phyloP scores from a whole-genome alignment of 805 yeast genomes.

The Wickerhamomyces sydowiorum region DNA sequence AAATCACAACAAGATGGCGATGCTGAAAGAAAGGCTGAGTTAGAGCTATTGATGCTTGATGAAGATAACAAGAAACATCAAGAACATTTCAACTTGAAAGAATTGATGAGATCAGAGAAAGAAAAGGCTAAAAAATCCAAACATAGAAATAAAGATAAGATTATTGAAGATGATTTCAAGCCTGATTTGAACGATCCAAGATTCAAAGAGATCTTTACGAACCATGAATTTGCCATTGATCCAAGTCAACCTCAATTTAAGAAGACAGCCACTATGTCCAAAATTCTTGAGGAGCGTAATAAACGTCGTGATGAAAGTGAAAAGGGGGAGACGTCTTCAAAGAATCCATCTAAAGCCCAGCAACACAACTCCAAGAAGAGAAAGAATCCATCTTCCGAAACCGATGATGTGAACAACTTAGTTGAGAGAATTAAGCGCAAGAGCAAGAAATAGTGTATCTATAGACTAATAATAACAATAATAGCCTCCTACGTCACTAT shows the following conservation, averaged over 20 bases:
- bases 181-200: conserved; percentile 80
- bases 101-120: conserved; percentile 69
- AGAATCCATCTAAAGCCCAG: neutral
- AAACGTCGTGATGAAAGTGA: conserved; percentile 35
- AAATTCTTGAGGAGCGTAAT: conserved; percentile 70
- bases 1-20: conserved; percentile 24
- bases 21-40: conserved; percentile 53
- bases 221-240: conserved; percentile 90
- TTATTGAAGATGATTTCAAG: conserved; percentile 50
- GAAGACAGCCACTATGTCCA: conserved; percentile 81
- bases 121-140: conserved; percentile 44
- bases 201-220: conserved; percentile 76
- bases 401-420: conserved; percentile 24
- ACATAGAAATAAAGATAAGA: conserved; percentile 40
- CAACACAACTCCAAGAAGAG: conserved; percentile 4
- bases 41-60: conserved; percentile 64
- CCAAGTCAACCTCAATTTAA: conserved; percentile 89
- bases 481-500: neutral
- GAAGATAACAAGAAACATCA: conserved; percentile 29
- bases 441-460: conserved; percentile 16
- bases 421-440: conserved; percentile 48
- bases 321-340: conserved; percentile 2
- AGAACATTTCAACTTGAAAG: conserved; percentile 77
- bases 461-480: neutral
- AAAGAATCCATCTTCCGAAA: conserved; percentile 1